Conservation (phyloP, 768 basidiomycete species). For the Mycena haematopus region DNA sequence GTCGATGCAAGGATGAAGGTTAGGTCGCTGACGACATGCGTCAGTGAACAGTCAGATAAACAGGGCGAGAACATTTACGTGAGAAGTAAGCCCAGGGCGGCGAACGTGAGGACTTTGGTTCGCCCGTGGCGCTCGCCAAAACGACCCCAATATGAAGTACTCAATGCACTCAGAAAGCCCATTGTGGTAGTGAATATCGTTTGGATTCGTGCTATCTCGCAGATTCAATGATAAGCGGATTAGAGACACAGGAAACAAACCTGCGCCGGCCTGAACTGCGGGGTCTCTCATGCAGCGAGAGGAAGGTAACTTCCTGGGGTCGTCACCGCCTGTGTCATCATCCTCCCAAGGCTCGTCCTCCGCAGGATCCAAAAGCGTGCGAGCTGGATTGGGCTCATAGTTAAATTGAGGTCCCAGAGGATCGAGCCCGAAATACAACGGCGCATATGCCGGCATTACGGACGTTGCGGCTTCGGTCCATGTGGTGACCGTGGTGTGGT, state of each 20-base stretch:
- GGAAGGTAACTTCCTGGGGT: conserved; percentile 48
- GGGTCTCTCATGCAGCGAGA: conserved; percentile 49
- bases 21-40: conserved; percentile 63
- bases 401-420: conserved; percentile 26
- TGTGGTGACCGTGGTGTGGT: conserved; percentile 39
- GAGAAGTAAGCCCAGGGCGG: conserved; percentile 63
- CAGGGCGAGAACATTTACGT: conserved; percentile 28
- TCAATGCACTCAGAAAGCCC: conserved; percentile 83
- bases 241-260: neutral
- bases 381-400: neutral
- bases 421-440: conserved; percentile 25
- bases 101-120: conserved; percentile 74
- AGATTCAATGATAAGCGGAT: neutral
- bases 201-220: conserved; percentile 66
- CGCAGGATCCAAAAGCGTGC: conserved; percentile 5
- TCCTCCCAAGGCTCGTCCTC: conserved; percentile 28
- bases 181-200: conserved; percentile 79
- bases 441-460: conserved; percentile 18
- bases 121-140: conserved; percentile 83
- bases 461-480: conserved; percentile 5
- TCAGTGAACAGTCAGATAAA: conserved; percentile 16
- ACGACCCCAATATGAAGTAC: conserved; percentile 90
- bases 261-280: conserved; percentile 58
- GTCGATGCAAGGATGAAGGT: conserved; percentile 86
- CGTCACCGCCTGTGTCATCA: conserved; percentile 26